Evolutionary conservation across 2,329 filamentous ascomycete species (phyloP), one percentile per base, ranked within the genome.

Genomic region (Scopulariopsis brevicaulis): DNA sequence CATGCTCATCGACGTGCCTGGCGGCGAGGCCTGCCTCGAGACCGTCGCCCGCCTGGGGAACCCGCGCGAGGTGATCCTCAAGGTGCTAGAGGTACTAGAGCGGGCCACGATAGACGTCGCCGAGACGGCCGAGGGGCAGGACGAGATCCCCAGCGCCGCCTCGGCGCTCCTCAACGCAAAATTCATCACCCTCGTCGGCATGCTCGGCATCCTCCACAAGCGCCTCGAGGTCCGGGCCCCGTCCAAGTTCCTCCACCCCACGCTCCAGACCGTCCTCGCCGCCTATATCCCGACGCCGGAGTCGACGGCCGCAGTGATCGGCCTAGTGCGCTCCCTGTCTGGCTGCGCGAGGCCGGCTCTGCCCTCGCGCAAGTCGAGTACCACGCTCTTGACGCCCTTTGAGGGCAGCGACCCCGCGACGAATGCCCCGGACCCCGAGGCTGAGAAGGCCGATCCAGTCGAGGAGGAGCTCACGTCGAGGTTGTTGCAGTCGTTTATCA

Each of bases 21-120:
- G 79, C 14, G 86, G 85, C n/a, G 84, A 87, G 63, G 71, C 77
- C 53, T 91, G 89, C 66, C 76, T 93, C 18, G 81, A 86, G 67
- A 87, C 85, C 34, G 84, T 93, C 56, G 89, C 89, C 35, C 81
- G 85, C 25, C 77, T 90, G 46, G 89, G 89, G 55, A 94, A 93
- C 67, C 89, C 89, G 1, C 78, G 89, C 55, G 89, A 94, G 70
- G 87, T 91, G 53, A 86, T 93, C 60, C 76, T 94, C 64, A 92
- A 92, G 68, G 83, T 90, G 34, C 85, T 89, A 28, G 88, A 92
- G 68, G 81, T 83, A 15, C 74, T 94, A 60, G 82, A 87, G 56
- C 77, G 71, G 5, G 68, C 71, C 51, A 66, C 68, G 43, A 72
- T 75, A n/a, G 72, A 77, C 28, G 70, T 72, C 10, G 72, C 72